Base-by-base conservation (phyloP, 805 yeast species). In the Cyberlindnera xishuangbannaensis region DNA sequence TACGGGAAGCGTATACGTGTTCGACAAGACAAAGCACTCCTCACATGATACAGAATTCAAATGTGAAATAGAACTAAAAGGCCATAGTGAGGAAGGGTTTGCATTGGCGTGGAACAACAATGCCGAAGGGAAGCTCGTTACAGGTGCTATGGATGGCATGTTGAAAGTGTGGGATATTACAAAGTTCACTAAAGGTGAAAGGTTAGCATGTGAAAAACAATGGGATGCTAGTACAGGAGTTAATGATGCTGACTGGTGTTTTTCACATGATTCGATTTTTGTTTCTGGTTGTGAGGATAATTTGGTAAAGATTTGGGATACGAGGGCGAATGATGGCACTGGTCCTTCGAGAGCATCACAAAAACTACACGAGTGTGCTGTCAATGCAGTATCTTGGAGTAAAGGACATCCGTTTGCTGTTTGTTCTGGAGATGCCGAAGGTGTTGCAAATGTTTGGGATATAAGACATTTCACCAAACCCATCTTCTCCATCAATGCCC, bases 1-100 rank as follows among this genome's bases (percentile, higher is more conserved):
- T 26, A 54, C 61, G 20, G 96, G 96, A 2, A 62, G 69, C 11
- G 63, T 80, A 10, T 73, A 69, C 32, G 59, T 88, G 4, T 84
- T 78, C 56, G 95, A 88, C 55, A 67, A 92, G 45, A 87, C 97
- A 0, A 86, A 84, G 53, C 95, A 85, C 54, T 69, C 86, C 1
- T 61, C 68, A 10, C 61, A 58, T 26, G 67, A 70, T 4, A 36
- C 58, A 10, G 58, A 45, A 5, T 60, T 60, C 46, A 63, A 64
- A 44, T 77, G 76, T 5, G 81, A 82, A 35, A 61, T 78, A 12
- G 55, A 64, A 7, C 61, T 78, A n/a, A 44, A 48, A 6, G 60
- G 59, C 10, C 64, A 69, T 42, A 41, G 50, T 4, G 53, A 59
- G 12, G 95, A 83, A 42, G 78, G 80, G 1, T 75, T 78, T 55